Base-by-base conservation (phyloP, 208 protist genomes). In the Leishmania braziliensis region DNA sequence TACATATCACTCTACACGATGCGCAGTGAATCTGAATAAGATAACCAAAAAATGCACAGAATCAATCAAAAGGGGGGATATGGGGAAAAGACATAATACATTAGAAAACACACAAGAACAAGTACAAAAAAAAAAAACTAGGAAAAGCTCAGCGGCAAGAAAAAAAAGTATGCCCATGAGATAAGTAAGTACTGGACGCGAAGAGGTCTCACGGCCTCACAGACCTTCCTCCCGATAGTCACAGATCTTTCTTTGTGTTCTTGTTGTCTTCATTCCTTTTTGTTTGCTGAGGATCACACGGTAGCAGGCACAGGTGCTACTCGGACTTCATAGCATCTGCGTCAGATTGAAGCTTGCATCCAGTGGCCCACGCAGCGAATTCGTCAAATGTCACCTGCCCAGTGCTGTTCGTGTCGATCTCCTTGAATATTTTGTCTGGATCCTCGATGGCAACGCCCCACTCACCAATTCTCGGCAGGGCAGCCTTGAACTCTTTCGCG, bases 361-460 rank as follows among this genome's bases (percentile, higher is more conserved):
- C 85, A 0, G 87, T 72, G 50, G 84, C 89, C 92, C 89, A 97
- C n/a, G 81, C 79, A 33, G 90, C 88, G 76, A 97, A 90, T 84
- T 97, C 93, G 81, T 95, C 89, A 71, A 97, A 96, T 39, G 92
- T 88, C 63, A 97, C 90, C 78, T 88, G 75, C 53, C 93, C 93
- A 51, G 90, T 88, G 74, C 77, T 79, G 87, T 96, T 93, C 60
- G 65, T 82, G 77, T 96, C 93, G 68, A 96, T 92, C 75, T 88
- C 69, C 76, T 92, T 89, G 89, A 96, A 97, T 29, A 86, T 83
- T n/a, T 77, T 78, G n/a, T 85, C 87, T 9, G 92, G 77, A 68
- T 95, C 87, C 0, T 68, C 66, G n/a, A 94, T 91, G 63, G 85
- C 80, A 33, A 90, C 69, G 56, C 92, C 92, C 93, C 92, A 95